Base-by-base conservation (phyloP, 2,329 filamentous ascomycete genomes). In the Xylariaceae sp. region DNA sequence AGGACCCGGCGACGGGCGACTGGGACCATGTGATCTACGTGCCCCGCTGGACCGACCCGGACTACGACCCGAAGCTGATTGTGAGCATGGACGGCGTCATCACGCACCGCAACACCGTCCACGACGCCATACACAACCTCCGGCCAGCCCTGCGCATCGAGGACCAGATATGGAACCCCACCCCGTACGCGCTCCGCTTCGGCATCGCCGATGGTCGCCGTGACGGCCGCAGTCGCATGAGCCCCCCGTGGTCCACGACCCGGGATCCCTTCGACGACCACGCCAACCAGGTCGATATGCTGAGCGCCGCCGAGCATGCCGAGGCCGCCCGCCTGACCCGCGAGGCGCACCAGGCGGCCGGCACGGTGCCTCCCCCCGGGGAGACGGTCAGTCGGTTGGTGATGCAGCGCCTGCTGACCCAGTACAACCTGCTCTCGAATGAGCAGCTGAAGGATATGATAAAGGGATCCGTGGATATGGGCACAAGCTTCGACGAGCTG, bases 201-300 rank as follows among this genome's bases (percentile, higher is more conserved):
- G 57, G 57, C 1, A 52, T 59, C 4, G 46, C 52, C 17, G 47
- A 48, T 0, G 50, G 48, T 9, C 48, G 54, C 6, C 13, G 29
- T 1, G 50, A 52, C 9, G 56, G 57, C 2, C 50, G 55, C 13
- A 60, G 57, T 32, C 49, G 54, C 17, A 43, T 54, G 19, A 59
- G 55, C 29, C 56, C 57, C 2, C 48, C 53, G 1, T 35, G 47
- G 16, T 43, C 51, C 4, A 9, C 12, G 3, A 54, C 50, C 11
- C 52, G 57, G 2, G 34, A 54, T 15, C 46, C 49, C 8, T 31
- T 48, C 1, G 34, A 38, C 2, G 50, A 55, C 34, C 43, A 46
- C 27, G 36, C 5, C 24, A 43, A 43, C 21, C 50, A 56, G 33
- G 24, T 53, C 12, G 36, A 47, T 23, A 11, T 40, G 30, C 36